Conservation (phyloP, 495 filamentous ascomycete genomes). For the Talaromyces trachyspermus region DNA sequence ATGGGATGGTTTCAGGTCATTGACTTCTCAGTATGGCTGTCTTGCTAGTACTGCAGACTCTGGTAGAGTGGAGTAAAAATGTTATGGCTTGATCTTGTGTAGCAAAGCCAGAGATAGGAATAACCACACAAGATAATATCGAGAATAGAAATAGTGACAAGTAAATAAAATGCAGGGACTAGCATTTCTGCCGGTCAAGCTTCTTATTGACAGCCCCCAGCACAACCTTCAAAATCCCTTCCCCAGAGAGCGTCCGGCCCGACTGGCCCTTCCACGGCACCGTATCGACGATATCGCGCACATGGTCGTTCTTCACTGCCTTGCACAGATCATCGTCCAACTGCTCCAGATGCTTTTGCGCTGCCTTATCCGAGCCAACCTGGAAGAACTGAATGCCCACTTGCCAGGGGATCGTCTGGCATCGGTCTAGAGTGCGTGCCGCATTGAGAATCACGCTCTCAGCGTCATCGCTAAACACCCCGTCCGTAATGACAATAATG, state of each 20-base stretch:
- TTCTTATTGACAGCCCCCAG: conserved; percentile 62
- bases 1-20: too few species aligned
- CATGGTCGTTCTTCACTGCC: conserved; percentile 34
- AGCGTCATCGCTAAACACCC: conserved; percentile 73
- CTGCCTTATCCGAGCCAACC: conserved; percentile 67
- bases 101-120: too few species aligned
- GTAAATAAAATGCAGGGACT: too few species aligned
- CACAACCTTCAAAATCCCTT: conserved; percentile 77
- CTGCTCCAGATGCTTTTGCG: conserved; percentile 56
- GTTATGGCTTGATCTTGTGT: too few species aligned
- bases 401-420: conserved; percentile 74
- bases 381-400: conserved; percentile 97
- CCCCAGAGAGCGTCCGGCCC: conserved; percentile 43
- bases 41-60: too few species aligned
- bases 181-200: conserved; percentile 21
- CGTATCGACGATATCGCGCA: conserved; percentile 93
- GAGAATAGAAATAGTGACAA: too few species aligned
- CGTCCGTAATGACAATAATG: conserved; percentile 91
- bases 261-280: conserved; percentile 57
- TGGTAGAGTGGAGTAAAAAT: too few species aligned
- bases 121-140: too few species aligned
- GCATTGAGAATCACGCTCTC: conserved; percentile 61
- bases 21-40: too few species aligned
- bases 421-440: conserved; percentile 63
- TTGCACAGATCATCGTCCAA: conserved; percentile 71